Evolutionary conservation across 1,284 basidiomycete genomes (phyloP).

Genomic region (Mycena sp.): DNA sequence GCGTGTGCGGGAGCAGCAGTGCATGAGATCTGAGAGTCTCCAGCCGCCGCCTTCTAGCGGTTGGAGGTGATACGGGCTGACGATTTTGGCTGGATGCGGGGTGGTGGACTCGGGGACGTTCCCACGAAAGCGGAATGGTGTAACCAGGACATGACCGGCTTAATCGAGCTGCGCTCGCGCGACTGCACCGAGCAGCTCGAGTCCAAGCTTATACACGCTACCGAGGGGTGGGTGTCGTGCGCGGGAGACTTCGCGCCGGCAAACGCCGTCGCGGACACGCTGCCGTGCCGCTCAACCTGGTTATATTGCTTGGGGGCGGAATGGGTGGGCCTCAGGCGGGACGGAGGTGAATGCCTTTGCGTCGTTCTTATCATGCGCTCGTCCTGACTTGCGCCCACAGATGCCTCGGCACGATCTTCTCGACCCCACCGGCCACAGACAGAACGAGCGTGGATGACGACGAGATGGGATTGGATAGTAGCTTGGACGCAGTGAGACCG

Average conservation of each 20-base stretch:
- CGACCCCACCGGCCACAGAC: not conserved
- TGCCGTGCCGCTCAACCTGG: not conserved
- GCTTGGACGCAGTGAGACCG: not conserved
- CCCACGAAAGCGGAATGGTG: not conserved
- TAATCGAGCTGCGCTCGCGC: too few species aligned
- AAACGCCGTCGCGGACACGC: slow-evolving; percentile 2
- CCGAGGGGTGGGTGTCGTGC: too few species aligned
- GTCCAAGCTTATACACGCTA: not conserved
- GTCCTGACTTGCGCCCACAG: slow-evolving; percentile 3
- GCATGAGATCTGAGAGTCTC: too few species aligned
- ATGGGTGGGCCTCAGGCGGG: not conserved
- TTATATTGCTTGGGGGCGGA: not conserved
- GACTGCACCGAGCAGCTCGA: not conserved
- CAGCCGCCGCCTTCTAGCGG: too few species aligned
- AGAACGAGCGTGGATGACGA: not conserved
- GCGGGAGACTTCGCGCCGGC: too few species aligned
- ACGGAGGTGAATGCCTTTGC: not conserved
- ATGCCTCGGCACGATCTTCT: not conserved
- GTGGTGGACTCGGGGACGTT: not conserved
- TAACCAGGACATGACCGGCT: too few species aligned
- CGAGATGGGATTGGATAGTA: not conserved
- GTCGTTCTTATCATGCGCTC: not conserved
- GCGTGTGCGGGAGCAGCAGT: too few species aligned
- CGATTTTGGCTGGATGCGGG: slow-evolving; percentile 2
- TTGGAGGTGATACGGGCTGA: slow-evolving; percentile 57